phyloP scores from a whole-genome alignment of 2,329 filamentous ascomycete genomes.

The Fusarium praegraminearum region DNA sequence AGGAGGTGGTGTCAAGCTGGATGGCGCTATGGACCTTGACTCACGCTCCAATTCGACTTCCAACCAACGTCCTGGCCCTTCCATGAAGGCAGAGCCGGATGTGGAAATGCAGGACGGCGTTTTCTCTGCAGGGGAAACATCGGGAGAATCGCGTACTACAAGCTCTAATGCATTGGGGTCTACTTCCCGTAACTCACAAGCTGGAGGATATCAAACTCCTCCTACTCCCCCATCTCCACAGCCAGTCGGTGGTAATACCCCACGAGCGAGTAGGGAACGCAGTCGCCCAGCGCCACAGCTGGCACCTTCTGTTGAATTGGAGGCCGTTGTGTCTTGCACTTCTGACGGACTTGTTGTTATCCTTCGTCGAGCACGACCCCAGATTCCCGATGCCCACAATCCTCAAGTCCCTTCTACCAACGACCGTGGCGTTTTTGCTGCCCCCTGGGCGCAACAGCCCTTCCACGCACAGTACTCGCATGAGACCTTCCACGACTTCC shows the following conservation, averaged over 20 bases:
- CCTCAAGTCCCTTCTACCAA: conserved; percentile 60
- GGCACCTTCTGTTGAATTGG: conserved; percentile 73
- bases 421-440: conserved; percentile 78
- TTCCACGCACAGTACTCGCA: conserved; percentile 62
- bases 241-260: background rate
- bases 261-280: conserved; percentile 4
- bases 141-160: conserved; percentile 28
- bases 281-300: conserved; percentile 33
- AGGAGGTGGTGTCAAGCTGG: conserved; percentile 61
- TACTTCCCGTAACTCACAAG: conserved; percentile 2
- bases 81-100: conserved; percentile 55
- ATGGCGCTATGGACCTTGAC: conserved; percentile 58
- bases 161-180: conserved; percentile 28
- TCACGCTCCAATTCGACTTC: conserved; percentile 34
- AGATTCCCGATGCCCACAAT: conserved; percentile 70
- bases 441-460: conserved; percentile 80
- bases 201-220: conserved; percentile 28
- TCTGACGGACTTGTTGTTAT: conserved; percentile 89
- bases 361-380: conserved; percentile 77
- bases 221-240: conserved; percentile 34
- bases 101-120: conserved; percentile 37
- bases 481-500: conserved; percentile 46
- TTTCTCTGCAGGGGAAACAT: conserved; percentile 10
- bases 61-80: conserved; percentile 27
- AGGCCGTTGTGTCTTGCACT: conserved; percentile 91